Conservation (phyloP, 225 moss, liverwort and hornwort genomes). For the Pleurozium schreberi region DNA sequence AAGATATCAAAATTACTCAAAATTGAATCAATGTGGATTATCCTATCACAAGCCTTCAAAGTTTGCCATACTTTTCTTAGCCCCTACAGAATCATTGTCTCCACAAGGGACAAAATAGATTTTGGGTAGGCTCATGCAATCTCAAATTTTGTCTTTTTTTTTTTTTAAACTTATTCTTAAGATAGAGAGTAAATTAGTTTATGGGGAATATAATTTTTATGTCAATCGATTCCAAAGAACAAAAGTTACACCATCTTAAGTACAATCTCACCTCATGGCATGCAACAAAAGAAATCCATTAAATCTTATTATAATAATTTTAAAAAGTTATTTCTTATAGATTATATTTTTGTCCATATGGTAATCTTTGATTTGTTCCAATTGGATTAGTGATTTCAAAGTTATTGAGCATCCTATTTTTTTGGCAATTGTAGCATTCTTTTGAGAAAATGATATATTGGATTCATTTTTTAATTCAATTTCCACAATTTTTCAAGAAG, state of each 20-base stretch:
- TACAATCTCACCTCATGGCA: background rate
- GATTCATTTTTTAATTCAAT: background rate
- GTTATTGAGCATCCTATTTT: background rate
- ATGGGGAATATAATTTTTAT: background rate
- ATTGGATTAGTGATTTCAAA: background rate
- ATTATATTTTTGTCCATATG: background rate
- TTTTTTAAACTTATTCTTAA: too few species aligned
- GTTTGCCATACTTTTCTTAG: background rate
- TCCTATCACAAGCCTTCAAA: background rate
- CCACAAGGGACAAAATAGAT: background rate
- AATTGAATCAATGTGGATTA: background rate
- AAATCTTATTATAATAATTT: too few species aligned
- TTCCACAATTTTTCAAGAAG: background rate
- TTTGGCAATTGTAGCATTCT: accelerated
- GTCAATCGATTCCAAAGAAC: accelerated
- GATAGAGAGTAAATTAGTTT: background rate
- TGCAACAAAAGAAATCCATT: background rate
- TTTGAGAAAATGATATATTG: background rate
- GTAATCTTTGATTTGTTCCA: background rate
- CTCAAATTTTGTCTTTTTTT: background rate
- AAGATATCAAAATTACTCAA: background rate
- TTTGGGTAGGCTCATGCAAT: background rate
- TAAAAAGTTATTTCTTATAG: too few species aligned
- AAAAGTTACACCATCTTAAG: background rate
- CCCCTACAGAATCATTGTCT: background rate